Evolutionary conservation across 2,329 filamentous ascomycete species (phyloP).

Genomic region (Penicillium sp.): DNA sequence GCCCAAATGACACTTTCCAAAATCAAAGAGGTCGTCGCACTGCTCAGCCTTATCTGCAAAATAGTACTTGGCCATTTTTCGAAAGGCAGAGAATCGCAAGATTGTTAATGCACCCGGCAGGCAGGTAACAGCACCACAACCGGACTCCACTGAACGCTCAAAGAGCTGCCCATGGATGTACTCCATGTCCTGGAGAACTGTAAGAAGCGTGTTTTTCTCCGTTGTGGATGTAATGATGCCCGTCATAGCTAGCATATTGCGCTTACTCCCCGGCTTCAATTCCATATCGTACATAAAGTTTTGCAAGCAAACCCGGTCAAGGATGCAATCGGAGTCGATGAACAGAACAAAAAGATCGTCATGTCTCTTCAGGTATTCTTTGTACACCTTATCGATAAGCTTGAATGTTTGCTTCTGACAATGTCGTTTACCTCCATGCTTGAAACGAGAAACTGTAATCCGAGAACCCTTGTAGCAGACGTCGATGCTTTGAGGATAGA

Average conservation of each 20-base stretch:
- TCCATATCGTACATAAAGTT: constrained; percentile 99
- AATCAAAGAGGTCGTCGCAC: constrained; percentile 94
- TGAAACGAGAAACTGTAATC: constrained; percentile 88
- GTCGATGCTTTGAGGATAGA: constrained; percentile 88
- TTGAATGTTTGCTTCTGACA: constrained; percentile 93
- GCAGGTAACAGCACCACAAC: constrained; percentile 91
- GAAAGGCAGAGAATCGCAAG: constrained; percentile 91
- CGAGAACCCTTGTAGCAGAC: constrained; percentile 79
- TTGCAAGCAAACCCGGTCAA: constrained; percentile 87
- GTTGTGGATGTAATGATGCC: constrained; percentile 96
- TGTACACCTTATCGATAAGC: constrained; percentile 90
- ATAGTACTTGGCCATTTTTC: constrained; percentile 97
- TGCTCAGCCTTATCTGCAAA: constrained; percentile 96
- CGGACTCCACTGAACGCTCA: constrained; percentile 91
- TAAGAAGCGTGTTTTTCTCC: constrained; percentile 82
- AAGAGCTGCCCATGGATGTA: constrained; percentile 97
- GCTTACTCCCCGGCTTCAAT: constrained; percentile 85
- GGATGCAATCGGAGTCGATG: constrained; percentile 95
- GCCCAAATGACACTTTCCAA: constrained; percentile 90
- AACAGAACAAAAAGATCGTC: constrained; percentile 95
- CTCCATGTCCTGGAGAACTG: constrained; percentile 94
- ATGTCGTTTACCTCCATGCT: constrained; percentile 88
- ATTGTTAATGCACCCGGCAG: constrained; percentile 94
- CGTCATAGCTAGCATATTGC: constrained; percentile 96
- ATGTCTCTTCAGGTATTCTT: constrained; percentile 79